Base-by-base conservation (phyloP, 2,329 filamentous ascomycete genomes). In the Ophiobolus disseminans region DNA sequence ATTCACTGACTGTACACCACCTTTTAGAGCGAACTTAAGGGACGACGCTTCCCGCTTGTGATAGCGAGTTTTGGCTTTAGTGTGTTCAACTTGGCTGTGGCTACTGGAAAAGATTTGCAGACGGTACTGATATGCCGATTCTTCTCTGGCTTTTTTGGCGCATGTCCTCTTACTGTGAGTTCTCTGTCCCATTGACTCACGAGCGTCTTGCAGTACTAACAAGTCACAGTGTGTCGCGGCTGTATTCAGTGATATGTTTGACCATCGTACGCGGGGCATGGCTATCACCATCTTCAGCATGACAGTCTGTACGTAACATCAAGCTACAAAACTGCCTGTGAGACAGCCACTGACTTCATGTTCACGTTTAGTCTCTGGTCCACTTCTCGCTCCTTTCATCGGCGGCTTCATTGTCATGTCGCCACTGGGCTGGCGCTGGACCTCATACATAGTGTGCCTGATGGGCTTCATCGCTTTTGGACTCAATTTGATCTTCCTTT, bases 221-320 rank as follows among this genome's bases (percentile, higher is more conserved):
- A 14, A 5, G 5, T 23, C 11, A 13, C 25, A 69, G 65, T 71
- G 68, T 17, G 80, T 82, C 1, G 80, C 79, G 2, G 80, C 80
- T 3, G 76, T 84, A 4, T 84, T 83, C 54, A 78, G 79, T 3
- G 81, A 83, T 56, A 82, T 83, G 73, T 82, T 80, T 55, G 57
- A 63, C 36, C 80, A 81, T 50, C 70, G 72, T 5, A 69, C 43
- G 45, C 73, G 57, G 34, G 72, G 73, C 14, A 70, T 74, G 53
- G 69, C 69, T 3, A 77, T 82, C 39, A 79, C 79, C 9, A 68
- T 81, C 3, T 83, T 82, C 63, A 74, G 75, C 23, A 76, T 78
- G 61, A 79, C 76, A 3, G 80, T 78, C 0, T 82, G n/a, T n/a
- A n/a, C n/a, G n/a, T n/a, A n/a, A n/a, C n/a, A n/a, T n/a, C n/a